Percentiles rank a stretch among this genome's conserved stretches.
phyloP scores from a whole-genome alignment of 2,329 filamentous ascomycete species.

The Alternaria consortialis region DNA sequence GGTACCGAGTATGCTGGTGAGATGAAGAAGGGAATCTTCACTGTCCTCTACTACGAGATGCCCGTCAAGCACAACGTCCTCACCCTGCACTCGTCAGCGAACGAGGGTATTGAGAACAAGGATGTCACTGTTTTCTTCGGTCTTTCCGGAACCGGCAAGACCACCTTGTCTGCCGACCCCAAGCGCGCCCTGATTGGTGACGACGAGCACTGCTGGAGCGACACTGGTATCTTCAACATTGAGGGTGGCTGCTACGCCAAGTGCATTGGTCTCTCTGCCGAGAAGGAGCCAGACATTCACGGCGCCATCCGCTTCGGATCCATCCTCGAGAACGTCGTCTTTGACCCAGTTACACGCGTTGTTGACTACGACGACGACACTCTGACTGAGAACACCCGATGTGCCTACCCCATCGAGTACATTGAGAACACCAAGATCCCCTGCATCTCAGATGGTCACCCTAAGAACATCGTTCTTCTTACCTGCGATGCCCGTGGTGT shows the following conservation, averaged over 20 bases:
- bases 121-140: constrained; percentile 99
- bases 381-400: constrained; percentile 97
- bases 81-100: constrained; percentile 97
- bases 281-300: constrained; percentile 99
- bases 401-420: constrained; percentile 99
- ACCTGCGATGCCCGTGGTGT: constrained; percentile 98
- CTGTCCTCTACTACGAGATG: constrained; percentile 99
- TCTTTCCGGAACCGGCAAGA: constrained; percentile 98
- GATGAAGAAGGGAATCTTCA: constrained; percentile 96
- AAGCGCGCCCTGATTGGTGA: constrained; percentile 97
- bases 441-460: constrained; percentile 86
- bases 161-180: constrained; percentile 94
- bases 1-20: constrained; percentile 94
- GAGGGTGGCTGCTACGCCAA: constrained; percentile 99
- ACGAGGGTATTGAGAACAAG: constrained; percentile 85
- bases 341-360: constrained; percentile 85
- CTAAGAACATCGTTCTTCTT: constrained; percentile 96
- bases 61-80: constrained; percentile 99
- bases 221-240: constrained; percentile 98
- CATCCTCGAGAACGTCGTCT: constrained; percentile 98
- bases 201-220: constrained; percentile 99
- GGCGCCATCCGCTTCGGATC: constrained; percentile 96
- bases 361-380: constrained; percentile 97
- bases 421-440: constrained; percentile 99
- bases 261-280: constrained; percentile 93